phyloP scores from a whole-genome alignment of 2,329 filamentous ascomycete genomes.

The Fusarium denticulatum region DNA sequence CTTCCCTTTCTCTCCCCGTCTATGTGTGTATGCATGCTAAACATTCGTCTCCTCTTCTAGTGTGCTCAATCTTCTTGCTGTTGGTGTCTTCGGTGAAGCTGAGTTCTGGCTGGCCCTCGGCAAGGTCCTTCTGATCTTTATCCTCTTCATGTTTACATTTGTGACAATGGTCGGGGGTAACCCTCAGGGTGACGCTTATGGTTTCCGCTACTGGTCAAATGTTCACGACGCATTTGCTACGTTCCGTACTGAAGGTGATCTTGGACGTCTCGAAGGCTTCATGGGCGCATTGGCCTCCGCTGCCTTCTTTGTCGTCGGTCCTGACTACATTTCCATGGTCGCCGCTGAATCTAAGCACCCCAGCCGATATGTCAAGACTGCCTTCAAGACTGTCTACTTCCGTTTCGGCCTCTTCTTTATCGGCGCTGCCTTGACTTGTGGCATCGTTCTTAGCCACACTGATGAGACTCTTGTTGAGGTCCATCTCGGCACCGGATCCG shows the following conservation, averaged over 20 bases:
- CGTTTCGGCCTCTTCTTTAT: constrained; percentile 78
- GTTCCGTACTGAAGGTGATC: constrained; percentile 22
- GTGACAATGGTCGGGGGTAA: constrained; percentile 39
- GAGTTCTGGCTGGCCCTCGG: constrained; percentile 36
- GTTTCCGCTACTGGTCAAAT: constrained; percentile 32
- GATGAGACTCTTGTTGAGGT: constrained; percentile 18
- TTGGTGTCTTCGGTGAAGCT: constrained; percentile 38
- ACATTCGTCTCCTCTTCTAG: constrained; percentile 28
- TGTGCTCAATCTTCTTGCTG: constrained; percentile 52
- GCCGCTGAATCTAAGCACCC: constrained; percentile 51
- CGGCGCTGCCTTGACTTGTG: constrained; percentile 54
- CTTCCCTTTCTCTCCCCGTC: background rate
- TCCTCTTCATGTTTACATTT: constrained; percentile 36
- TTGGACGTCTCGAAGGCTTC: constrained; percentile 32
- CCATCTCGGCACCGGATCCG: background rate
- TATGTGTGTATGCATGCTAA: constrained; percentile 32
- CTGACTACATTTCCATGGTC: constrained; percentile 39
- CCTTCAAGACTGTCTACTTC: constrained; percentile 80
- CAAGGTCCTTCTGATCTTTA: constrained; percentile 35
- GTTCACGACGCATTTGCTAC: constrained; percentile 24
- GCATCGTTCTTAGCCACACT: constrained; percentile 13
- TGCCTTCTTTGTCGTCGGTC: constrained; percentile 33
- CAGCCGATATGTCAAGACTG: constrained; percentile 71
- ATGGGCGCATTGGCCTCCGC: constrained; percentile 26
- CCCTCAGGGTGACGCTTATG: constrained; percentile 29